phyloP scores from a whole-genome alignment of 768 basidiomycete species.

The Ramaria sp. region DNA sequence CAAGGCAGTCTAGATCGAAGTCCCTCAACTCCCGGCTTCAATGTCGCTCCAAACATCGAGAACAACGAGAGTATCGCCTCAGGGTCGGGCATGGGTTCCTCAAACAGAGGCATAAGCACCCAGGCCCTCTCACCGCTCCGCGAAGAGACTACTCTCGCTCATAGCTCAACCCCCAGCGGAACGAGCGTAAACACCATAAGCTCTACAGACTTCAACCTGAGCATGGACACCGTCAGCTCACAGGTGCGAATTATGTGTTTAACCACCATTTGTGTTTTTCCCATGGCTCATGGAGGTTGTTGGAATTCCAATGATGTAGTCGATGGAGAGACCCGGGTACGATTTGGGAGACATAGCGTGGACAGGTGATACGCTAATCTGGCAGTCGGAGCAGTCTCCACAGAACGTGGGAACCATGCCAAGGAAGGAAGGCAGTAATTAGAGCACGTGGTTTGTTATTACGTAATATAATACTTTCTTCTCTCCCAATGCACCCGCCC shows the following conservation, averaged over 20 bases:
- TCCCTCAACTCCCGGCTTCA: neutral
- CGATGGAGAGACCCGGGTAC: neutral
- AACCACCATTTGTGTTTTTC: too few species aligned
- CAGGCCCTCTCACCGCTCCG: neutral
- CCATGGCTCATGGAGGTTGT: too few species aligned
- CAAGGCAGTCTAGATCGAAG: neutral
- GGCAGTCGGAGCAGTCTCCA: neutral
- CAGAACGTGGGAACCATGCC: neutral
- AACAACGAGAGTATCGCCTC: neutral
- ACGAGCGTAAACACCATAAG: too few species aligned
- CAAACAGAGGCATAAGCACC: neutral
- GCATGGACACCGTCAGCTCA: neutral
- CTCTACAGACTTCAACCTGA: neutral
- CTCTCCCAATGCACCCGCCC: neutral
- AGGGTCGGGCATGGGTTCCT: too few species aligned
- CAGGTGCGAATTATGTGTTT: too few species aligned
- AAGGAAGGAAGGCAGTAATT: neutral
- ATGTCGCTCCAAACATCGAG: neutral
- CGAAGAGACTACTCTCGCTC: neutral
- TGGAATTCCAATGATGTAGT: too few species aligned
- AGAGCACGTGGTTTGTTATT: neutral
- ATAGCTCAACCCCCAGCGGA: neutral
- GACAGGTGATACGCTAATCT: neutral
- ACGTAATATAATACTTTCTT: conserved; percentile 1
- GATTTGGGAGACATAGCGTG: neutral